Conservation (phyloP, 352 stramenopile species). For the Phytophthora multivora region DNA sequence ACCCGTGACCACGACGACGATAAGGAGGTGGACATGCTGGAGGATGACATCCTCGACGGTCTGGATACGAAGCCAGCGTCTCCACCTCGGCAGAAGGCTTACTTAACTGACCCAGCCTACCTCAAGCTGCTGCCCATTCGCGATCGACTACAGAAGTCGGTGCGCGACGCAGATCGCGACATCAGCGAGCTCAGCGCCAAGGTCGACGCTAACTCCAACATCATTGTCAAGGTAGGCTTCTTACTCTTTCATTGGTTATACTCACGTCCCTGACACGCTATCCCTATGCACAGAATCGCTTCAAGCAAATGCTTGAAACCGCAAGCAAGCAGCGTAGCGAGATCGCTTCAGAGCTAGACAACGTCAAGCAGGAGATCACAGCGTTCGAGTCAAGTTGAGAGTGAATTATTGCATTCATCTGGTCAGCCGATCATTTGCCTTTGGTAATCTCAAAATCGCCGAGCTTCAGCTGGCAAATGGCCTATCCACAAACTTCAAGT, state of each 20-base stretch:
- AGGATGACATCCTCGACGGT: slow-evolving; percentile 75
- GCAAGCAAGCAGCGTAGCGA: slow-evolving; percentile 59
- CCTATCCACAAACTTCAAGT: slow-evolving; percentile 14
- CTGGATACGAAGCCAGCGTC: slow-evolving; percentile 68
- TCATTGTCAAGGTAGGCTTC: slow-evolving; percentile 73
- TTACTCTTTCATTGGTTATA: neutral
- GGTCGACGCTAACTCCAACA: slow-evolving; percentile 78
- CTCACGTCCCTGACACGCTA: slow-evolving; percentile 2
- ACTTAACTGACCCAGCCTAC: slow-evolving; percentile 71
- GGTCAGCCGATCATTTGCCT: neutral
- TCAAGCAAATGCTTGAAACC: slow-evolving; percentile 83
- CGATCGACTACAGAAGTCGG: slow-evolving; percentile 69
- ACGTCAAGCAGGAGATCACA: slow-evolving; percentile 50
- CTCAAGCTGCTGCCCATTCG: slow-evolving; percentile 63
- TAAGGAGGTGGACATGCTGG: slow-evolving; percentile 79
- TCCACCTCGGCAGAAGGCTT: slow-evolving; percentile 37
- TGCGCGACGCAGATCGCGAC: slow-evolving; percentile 70
- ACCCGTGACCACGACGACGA: slow-evolving; percentile 52
- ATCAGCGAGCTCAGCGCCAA: slow-evolving; percentile 68
- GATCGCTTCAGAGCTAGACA: slow-evolving; percentile 58
- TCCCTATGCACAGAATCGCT: slow-evolving; percentile 57
- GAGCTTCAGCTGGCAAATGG: slow-evolving; percentile 5
- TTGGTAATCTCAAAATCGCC: neutral
- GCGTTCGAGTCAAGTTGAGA: slow-evolving; percentile 50
- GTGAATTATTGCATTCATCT: neutral